A percentile compares a stretch with the other conserved stretches of the same genome.
These are phyloP conservation scores for Beauveria scarabaeidicola DNA, from an alignment of 2,329 filamentous ascomycete species.

Conservation along the genomic window DNA sequence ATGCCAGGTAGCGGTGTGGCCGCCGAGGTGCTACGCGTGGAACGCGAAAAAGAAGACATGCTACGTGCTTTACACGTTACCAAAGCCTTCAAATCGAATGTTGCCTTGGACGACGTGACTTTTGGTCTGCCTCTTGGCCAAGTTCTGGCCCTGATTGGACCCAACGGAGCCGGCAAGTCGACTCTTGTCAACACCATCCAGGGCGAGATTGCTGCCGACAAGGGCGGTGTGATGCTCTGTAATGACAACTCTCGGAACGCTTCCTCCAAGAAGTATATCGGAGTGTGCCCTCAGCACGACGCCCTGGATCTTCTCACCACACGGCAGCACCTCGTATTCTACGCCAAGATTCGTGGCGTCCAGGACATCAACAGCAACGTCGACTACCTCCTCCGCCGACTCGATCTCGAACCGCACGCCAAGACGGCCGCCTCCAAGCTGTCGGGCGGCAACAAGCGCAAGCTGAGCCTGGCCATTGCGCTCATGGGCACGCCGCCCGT, in stretches of 20 bases:
- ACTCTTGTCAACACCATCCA: conserved; percentile 77
- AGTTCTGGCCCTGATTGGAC: conserved; percentile 74
- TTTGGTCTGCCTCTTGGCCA: conserved; percentile 68
- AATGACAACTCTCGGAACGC: conserved; percentile 51
- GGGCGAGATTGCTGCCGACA: conserved; percentile 63
- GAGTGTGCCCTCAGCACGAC: conserved; percentile 75
- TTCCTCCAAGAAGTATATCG: conserved; percentile 59
- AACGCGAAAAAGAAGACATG: conserved; percentile 49
- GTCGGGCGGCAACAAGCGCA: conserved; percentile 80
- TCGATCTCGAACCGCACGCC: conserved; percentile 60
- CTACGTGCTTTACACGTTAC: conserved; percentile 65
- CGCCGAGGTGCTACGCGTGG: conserved; percentile 32
- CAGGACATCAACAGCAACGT: conserved; percentile 64
- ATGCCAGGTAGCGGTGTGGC: not conserved
- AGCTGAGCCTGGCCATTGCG: conserved; percentile 74
- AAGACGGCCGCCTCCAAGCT: conserved; percentile 65
- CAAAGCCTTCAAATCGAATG: conserved; percentile 62
- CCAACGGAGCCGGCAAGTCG: conserved; percentile 80
- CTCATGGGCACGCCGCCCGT: conserved; percentile 81
- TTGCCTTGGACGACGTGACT: conserved; percentile 70
- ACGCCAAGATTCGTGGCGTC: conserved; percentile 66
- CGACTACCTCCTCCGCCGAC: conserved; percentile 59
- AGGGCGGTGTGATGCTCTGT: conserved; percentile 59
- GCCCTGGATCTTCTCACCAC: conserved; percentile 83
- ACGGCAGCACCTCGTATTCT: conserved; percentile 70